These are phyloP conservation scores for Dacryopinax spathularia DNA, from an alignment of 768 basidiomycete species.

Conservation along the genomic window DNA sequence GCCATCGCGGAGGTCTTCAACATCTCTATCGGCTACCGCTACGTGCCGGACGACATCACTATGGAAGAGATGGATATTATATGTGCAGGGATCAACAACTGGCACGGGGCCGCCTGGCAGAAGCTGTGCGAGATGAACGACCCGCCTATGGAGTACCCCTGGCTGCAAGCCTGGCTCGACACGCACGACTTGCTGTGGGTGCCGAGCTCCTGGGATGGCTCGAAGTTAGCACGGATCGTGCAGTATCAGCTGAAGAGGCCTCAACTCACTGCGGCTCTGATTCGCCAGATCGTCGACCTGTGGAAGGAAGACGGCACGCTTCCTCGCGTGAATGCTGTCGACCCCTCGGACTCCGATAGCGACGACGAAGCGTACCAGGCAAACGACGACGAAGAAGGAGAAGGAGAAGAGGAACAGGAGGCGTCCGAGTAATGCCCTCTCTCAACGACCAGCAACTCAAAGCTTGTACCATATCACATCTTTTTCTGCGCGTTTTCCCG, in stretches of 20 bases:
- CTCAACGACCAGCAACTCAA: background rate
- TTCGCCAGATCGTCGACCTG: constrained; percentile 61
- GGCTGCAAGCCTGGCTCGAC: constrained; percentile 68
- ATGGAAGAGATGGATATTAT: background rate
- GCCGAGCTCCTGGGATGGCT: constrained; percentile 50
- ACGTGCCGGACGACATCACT: constrained; percentile 20
- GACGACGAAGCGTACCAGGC: no score
- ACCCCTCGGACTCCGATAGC: background rate
- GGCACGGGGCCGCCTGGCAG: constrained; percentile 69
- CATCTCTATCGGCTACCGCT: constrained; percentile 71
- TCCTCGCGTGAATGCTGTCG: constrained; percentile 20
- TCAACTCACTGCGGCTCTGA: constrained; percentile 41
- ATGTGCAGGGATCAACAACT: constrained; percentile 55
- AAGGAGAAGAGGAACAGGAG: background rate
- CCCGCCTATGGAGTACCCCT: constrained; percentile 57
- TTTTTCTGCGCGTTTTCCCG: background rate
- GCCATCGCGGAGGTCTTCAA: constrained; percentile 57
- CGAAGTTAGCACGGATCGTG: constrained; percentile 57
- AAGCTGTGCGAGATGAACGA: constrained; percentile 60
- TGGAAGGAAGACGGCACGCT: constrained; percentile 59
- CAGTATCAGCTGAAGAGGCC: constrained; percentile 56
- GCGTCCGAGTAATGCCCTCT: background rate
- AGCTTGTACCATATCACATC: background rate
- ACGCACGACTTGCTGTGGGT: constrained; percentile 56
- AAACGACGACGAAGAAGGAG: background rate